Evolutionary conservation across 441 rosid species (phyloP).

Genomic region (Gossypium trilobum): DNA sequence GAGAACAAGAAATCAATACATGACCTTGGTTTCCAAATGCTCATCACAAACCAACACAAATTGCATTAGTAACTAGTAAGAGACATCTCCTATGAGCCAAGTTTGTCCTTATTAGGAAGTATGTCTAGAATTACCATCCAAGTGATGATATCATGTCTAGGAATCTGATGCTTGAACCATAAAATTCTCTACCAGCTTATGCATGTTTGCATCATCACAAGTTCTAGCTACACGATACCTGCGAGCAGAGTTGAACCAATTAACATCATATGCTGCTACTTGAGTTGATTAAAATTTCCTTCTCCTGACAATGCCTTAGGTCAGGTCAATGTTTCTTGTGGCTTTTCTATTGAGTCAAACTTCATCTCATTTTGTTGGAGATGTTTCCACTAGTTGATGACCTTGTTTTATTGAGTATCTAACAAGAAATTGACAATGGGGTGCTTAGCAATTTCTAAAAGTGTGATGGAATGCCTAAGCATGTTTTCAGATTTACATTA

Average conservation of each 20-base stretch:
- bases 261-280: background rate
- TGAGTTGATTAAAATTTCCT: background rate
- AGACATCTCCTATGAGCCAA: background rate
- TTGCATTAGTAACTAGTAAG: background rate
- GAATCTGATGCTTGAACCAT: background rate
- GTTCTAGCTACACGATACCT: background rate
- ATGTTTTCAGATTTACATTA: background rate
- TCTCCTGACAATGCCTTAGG: background rate
- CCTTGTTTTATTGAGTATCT: background rate
- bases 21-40: background rate
- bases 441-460: background rate
- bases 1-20: background rate
- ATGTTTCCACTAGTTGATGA: background rate
- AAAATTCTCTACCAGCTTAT: background rate
- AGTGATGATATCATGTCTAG: background rate
- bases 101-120: background rate
- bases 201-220: background rate
- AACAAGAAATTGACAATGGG: background rate
- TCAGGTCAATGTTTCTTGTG: background rate
- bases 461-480: background rate
- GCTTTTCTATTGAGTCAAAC: background rate
- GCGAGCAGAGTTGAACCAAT: background rate
- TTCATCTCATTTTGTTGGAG: background rate
- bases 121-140: background rate
- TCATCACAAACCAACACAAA: background rate